Percentiles rank a stretch among this genome's conserved stretches.
Conservation (phyloP, 768 basidiomycete genomes). For the Phylloporus sp. region DNA sequence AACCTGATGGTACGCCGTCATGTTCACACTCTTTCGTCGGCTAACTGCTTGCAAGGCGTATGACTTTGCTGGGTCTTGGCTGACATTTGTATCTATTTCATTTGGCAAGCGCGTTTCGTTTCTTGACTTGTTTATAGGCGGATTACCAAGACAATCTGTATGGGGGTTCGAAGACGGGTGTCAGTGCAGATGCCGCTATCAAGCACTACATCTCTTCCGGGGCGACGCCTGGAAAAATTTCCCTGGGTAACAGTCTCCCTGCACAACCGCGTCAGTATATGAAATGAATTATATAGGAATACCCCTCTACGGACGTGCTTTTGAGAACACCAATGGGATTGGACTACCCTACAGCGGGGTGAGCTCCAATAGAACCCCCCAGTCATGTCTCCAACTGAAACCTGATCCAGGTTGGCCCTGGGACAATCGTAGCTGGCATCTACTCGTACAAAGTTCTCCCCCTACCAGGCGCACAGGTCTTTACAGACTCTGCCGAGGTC, state of each 20-base stretch:
- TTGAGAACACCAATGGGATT: conserved; percentile 65
- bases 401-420: conserved; percentile 56
- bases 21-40: not conserved
- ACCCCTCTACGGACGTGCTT: conserved; percentile 78
- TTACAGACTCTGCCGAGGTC: conserved; percentile 66
- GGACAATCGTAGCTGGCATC: conserved; percentile 34
- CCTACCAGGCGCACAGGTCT: conserved; percentile 55
- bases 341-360: conserved; percentile 68
- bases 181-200: conserved; percentile 67
- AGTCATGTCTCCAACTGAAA: not conserved
- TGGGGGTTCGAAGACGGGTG: conserved; percentile 55
- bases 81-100: conserved; percentile 47
- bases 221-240: conserved; percentile 62
- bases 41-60: conserved; percentile 45
- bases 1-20: conserved; percentile 63
- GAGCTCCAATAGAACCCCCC: conserved; percentile 14
- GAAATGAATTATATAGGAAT: conserved; percentile 42
- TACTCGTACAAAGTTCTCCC: conserved; percentile 79
- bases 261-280: not conserved
- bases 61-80: conserved; percentile 78
- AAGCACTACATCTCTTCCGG: conserved; percentile 57
- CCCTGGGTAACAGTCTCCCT: conserved; percentile 44
- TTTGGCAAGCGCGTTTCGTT: not conserved
- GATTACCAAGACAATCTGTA: conserved; percentile 68
- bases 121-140: conserved; percentile 24